phyloP scores from a whole-genome alignment of 106 monocot species.

The Agapanthus africanus region DNA sequence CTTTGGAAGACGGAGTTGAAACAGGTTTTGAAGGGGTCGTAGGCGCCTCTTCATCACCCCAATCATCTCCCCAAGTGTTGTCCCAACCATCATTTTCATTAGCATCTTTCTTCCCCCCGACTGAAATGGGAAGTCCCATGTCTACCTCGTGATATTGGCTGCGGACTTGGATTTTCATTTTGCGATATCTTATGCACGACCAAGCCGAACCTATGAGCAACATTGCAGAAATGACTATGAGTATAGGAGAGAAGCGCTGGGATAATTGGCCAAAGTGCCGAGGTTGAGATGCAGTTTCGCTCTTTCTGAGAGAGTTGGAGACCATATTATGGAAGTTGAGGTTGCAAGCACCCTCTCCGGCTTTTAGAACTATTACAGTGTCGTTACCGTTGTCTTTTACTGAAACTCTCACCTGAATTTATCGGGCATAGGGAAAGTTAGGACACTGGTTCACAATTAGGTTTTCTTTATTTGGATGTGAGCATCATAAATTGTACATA shows the following conservation, averaged over 20 bases:
- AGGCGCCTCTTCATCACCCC: slow-evolving; percentile 86
- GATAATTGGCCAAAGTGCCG: slow-evolving; percentile 11
- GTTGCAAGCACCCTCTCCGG: slow-evolving; percentile 40
- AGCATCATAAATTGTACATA: no score
- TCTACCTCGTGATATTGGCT: slow-evolving; percentile 46
- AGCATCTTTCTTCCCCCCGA: slow-evolving; percentile 41
- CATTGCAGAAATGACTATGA: slow-evolving; percentile 18
- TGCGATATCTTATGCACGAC: slow-evolving; percentile 28
- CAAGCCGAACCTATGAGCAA: slow-evolving; percentile 18
- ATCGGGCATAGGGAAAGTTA: neutral
- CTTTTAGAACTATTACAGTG: slow-evolving; percentile 34
- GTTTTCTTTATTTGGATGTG: no score
- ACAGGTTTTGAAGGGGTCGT: slow-evolving; percentile 48
- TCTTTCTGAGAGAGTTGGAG: slow-evolving; percentile 18
- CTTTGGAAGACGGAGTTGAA: slow-evolving; percentile 57
- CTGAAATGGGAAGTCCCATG: slow-evolving; percentile 45
- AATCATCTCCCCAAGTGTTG: slow-evolving; percentile 60
- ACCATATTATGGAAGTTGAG: slow-evolving; percentile 51
- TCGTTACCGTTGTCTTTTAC: slow-evolving; percentile 30
- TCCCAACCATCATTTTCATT: slow-evolving; percentile 52
- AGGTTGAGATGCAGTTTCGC: slow-evolving; percentile 11
- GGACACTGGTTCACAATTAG: neutral
- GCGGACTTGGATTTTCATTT: neutral
- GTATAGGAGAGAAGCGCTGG: slow-evolving; percentile 11
- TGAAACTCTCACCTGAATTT: slow-evolving; percentile 70